phyloP scores from a whole-genome alignment of 345 rosid genomes.

The Gossypium bickii region DNA sequence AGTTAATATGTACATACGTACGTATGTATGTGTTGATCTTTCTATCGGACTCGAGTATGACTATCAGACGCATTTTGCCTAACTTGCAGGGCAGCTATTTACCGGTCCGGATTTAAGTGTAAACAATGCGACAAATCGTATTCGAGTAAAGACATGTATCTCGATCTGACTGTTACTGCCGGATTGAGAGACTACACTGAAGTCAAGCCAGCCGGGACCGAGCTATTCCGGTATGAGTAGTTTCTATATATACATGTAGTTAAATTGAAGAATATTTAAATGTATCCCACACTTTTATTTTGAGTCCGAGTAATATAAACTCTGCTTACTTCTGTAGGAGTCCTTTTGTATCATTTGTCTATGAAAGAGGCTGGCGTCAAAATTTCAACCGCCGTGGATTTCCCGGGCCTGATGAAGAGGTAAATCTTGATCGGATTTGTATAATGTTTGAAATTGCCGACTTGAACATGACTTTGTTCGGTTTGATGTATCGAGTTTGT shows the following conservation, averaged over 20 bases:
- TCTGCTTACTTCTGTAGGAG: conserved; percentile 49
- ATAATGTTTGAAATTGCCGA: neutral
- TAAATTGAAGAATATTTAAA: neutral
- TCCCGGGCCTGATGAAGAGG: conserved; percentile 98
- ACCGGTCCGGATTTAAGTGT: conserved; percentile 91
- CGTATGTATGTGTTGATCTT: neutral
- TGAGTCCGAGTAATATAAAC: neutral
- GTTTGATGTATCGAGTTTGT: neutral
- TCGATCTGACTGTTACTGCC: conserved; percentile 78
- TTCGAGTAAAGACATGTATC: conserved; percentile 73
- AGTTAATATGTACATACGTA: conserved; percentile 22
- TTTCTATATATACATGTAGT: conserved; percentile 1
- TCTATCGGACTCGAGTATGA: neutral
- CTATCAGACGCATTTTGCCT: neutral
- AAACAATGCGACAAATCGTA: conserved; percentile 67
- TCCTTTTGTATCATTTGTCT: conserved; percentile 69
- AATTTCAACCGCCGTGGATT: conserved; percentile 70
- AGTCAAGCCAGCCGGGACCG: conserved; percentile 66
- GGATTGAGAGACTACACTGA: conserved; percentile 62
- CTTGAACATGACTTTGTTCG: neutral
- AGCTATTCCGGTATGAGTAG: conserved; percentile 62
- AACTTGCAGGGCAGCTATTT: conserved; percentile 65
- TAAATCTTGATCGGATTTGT: conserved; percentile 14
- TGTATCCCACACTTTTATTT: neutral
- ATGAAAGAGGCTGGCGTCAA: conserved; percentile 95